Evolutionary conservation across 2,329 filamentous ascomycete genomes (phyloP).

Genomic region (Lachnellula subtilissima): DNA sequence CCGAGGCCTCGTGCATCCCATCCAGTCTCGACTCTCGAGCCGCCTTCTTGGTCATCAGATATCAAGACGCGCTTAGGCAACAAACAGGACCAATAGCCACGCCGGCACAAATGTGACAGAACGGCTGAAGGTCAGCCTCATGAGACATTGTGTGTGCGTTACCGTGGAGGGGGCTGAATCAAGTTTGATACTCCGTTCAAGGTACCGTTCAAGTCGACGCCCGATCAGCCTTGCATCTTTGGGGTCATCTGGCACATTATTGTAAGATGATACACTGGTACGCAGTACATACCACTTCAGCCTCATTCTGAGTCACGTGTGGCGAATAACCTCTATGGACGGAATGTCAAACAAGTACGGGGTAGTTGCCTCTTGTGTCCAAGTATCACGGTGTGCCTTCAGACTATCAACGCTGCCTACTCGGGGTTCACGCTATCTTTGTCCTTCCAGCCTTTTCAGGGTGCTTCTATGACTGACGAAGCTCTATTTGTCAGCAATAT

Average conservation of each 20-base stretch:
- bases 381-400: background rate
- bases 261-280: background rate
- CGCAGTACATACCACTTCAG: background rate
- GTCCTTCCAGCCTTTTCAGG: background rate
- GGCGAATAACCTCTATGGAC: background rate
- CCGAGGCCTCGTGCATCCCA: constrained; percentile 3
- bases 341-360: background rate
- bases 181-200: background rate
- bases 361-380: background rate
- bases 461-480: background rate
- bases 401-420: background rate
- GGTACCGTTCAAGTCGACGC: background rate
- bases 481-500: background rate
- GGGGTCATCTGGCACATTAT: constrained; percentile 1
- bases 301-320: constrained; percentile 8
- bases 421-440: background rate
- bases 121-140: constrained; percentile 6
- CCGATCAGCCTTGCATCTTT: constrained; percentile 3
- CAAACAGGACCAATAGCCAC: background rate
- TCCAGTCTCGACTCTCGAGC: constrained; percentile 1
- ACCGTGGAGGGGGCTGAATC: background rate
- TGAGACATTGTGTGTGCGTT: constrained; percentile 1
- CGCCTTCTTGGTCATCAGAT: constrained; percentile 3
- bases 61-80: constrained; percentile 2
- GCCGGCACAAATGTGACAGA: background rate